A percentile compares a stretch with the other conserved stretches of the same genome.
Evolutionary conservation across 345 rosid species (phyloP).

Genomic region (Pugionium dolabratum): DNA sequence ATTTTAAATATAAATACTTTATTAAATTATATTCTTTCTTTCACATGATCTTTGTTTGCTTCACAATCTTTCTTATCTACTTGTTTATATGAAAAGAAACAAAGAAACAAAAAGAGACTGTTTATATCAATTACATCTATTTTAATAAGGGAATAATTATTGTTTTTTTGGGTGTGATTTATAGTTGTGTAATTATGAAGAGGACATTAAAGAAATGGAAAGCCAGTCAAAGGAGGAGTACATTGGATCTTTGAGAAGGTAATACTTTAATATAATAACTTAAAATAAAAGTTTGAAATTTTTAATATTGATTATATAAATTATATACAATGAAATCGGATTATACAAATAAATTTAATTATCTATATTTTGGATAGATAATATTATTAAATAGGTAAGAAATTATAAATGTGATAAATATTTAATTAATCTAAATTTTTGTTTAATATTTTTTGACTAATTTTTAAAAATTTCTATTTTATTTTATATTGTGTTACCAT

Average conservation of each 20-base stretch:
- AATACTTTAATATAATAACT: background rate
- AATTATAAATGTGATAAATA: no score
- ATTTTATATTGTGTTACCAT: no score
- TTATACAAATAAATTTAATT: no score
- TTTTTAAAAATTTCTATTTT: no score
- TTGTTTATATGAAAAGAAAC: background rate
- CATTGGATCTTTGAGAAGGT: constrained; percentile 90
- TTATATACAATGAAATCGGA: no score
- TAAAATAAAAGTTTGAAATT: no score
- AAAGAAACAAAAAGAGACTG: constrained; percentile 1
- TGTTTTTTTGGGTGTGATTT: background rate
- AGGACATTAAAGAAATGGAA: constrained; percentile 77
- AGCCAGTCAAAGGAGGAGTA: constrained; percentile 80
- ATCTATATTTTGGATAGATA: no score
- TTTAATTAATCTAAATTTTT: no score
- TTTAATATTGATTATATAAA: no score
- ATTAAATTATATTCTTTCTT: background rate
- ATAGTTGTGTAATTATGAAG: constrained; percentile 62
- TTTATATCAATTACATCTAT: background rate
- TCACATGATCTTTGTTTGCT: constrained; percentile 29
- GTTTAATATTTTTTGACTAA: no score
- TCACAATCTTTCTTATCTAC: constrained; percentile 30
- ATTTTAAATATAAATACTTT: no score
- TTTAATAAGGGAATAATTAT: background rate
- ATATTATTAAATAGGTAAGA: no score